Evolutionary conservation across 345 rosid species (phyloP).

Genomic region (Trapa bicornis): DNA sequence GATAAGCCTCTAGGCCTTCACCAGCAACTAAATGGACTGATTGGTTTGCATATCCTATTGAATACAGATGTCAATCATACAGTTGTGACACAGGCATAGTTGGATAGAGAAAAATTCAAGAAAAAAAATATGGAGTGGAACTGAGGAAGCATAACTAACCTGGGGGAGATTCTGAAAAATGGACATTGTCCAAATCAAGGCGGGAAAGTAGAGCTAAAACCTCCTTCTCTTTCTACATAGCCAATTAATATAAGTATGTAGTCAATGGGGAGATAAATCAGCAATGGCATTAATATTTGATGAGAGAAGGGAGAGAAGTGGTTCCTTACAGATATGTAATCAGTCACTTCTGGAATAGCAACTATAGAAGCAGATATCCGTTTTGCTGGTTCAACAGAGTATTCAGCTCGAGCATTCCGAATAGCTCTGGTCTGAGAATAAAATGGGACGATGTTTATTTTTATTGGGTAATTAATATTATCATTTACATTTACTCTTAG

Average conservation of each 20-base stretch:
- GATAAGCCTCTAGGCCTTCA: slow-evolving; percentile 94
- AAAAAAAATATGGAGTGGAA: slow-evolving; percentile 5
- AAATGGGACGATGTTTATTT: neutral
- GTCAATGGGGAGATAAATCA: neutral
- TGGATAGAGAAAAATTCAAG: neutral
- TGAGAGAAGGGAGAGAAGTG: neutral
- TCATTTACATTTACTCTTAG: neutral
- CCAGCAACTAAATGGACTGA: slow-evolving; percentile 92
- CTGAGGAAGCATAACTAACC: slow-evolving; percentile 18
- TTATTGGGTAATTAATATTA: neutral
- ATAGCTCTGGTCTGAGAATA: slow-evolving; percentile 65
- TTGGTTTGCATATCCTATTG: slow-evolving; percentile 57
- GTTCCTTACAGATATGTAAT: slow-evolving; percentile 69
- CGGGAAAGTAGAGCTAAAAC: slow-evolving; percentile 75
- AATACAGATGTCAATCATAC: neutral
- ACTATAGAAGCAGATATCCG: slow-evolving; percentile 87
- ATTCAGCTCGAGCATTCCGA: slow-evolving; percentile 93
- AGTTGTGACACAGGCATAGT: neutral
- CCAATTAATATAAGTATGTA: neutral
- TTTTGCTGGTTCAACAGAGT: slow-evolving; percentile 89
- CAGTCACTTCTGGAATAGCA: slow-evolving; percentile 66
- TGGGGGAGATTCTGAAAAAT: slow-evolving; percentile 57
- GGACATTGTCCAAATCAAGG: slow-evolving; percentile 55
- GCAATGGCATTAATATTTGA: neutral
- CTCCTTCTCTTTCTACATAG: slow-evolving; percentile 74